Percentiles rank a stretch among this genome's conserved stretches.
phyloP scores from a whole-genome alignment of 805 yeast genomes.

The Komagataella pastoris region DNA sequence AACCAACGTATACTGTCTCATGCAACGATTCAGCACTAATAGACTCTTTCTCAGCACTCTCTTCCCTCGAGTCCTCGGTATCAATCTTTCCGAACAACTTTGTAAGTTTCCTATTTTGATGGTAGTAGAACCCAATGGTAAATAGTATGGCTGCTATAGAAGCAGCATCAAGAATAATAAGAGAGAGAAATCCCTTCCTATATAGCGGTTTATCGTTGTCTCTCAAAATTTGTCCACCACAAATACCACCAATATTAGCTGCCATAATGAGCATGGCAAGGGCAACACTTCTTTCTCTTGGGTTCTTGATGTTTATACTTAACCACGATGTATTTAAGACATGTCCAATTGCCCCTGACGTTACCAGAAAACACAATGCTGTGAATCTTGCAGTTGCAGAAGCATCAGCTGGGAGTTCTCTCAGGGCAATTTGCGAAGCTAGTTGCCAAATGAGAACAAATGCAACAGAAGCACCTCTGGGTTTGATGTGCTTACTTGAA shows the following conservation, averaged over 20 bases:
- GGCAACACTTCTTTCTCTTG: constrained; percentile 6
- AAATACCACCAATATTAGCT: constrained; percentile 9
- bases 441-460: constrained; percentile 1
- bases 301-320: constrained; percentile 5
- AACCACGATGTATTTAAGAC: constrained; percentile 7
- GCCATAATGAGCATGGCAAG: constrained; percentile 8
- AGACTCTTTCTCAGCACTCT: too few species aligned
- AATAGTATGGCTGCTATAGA: not conserved
- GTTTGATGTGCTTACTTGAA: constrained; percentile 3
- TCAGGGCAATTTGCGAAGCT: too few species aligned
- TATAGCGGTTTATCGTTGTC: constrained; percentile 7
- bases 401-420: too few species aligned
- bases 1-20: too few species aligned
- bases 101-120: too few species aligned
- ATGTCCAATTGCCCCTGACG: constrained; percentile 1
- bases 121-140: too few species aligned
- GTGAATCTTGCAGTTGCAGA: too few species aligned
- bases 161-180: constrained; percentile 2
- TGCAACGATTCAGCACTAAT: too few species aligned
- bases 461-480: constrained; percentile 2
- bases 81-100: too few species aligned
- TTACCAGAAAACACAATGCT: not conserved
- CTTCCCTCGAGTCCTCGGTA: too few species aligned
- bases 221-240: constrained; percentile 9
- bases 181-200: constrained; percentile 5